A percentile compares a stretch with the other conserved stretches of the same genome.
Evolutionary conservation across 345 rosid species (phyloP).

Genomic region (Lepidium africanum): DNA sequence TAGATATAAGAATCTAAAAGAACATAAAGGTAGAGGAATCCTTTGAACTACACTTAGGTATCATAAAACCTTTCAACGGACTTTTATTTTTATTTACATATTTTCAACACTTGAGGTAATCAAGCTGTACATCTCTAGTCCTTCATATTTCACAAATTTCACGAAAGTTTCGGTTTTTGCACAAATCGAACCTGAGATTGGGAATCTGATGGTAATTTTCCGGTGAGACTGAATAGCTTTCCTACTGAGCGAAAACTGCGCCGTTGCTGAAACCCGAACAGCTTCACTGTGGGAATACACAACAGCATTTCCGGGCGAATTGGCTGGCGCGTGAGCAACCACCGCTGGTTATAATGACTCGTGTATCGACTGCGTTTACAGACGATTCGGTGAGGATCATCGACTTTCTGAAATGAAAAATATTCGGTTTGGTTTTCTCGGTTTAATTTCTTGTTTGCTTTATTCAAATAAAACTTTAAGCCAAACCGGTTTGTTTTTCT

Average conservation of each 20-base stretch:
- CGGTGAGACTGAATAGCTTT: neutral
- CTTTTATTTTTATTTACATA: neutral
- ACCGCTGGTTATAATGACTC: neutral
- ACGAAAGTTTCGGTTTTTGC: neutral
- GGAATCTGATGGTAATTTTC: neutral
- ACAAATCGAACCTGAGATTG: slow-evolving; percentile 13
- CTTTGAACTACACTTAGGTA: neutral
- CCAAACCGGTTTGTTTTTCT: no score
- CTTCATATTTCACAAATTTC: neutral
- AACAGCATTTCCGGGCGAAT: slow-evolving; percentile 7
- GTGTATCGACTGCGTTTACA: neutral
- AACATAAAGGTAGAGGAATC: neutral
- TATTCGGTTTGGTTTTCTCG: no score
- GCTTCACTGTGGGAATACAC: neutral
- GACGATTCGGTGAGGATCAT: no score
- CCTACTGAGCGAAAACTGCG: neutral
- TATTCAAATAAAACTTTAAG: no score
- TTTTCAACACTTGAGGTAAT: neutral
- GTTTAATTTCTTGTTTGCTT: no score
- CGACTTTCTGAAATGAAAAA: no score
- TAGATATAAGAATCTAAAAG: neutral
- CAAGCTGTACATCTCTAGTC: neutral
- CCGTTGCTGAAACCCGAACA: neutral
- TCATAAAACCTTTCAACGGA: neutral
- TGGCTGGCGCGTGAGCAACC: neutral